Base-by-base conservation (phyloP, 2,329 filamentous ascomycete genomes). In the Ascomycota sp. region DNA sequence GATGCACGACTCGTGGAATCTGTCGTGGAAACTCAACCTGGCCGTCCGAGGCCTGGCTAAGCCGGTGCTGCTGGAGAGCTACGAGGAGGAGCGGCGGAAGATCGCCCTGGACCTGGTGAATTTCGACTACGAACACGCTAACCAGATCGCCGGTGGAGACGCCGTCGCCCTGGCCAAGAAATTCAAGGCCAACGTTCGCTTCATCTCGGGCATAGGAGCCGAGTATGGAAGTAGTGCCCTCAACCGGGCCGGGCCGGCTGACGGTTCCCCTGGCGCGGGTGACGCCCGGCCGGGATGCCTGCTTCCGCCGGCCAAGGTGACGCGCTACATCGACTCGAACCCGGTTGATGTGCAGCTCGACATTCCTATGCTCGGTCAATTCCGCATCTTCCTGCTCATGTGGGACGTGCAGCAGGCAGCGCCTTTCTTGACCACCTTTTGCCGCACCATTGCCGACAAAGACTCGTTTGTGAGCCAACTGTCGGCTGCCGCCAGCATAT, bases 301-400 rank as follows among this genome's bases (percentile, higher is more conserved):
- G 15, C 56, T 78, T 19, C 64, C 71, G 3, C 77, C 77, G 3
- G 72, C 72, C 25, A 76, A 69, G 48, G 75, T 75, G 12, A 77
- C 74, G 1, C 65, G 78, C 20, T 82, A 75, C 44, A 65, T 82
- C 30, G 78, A 85, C 48, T 72, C 76, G 4, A 85, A 83, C 41
- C 77, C 77, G 0, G 69, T 85, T 25, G 73, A 83, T 40, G 56
- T 83, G 20, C 75, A 85, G 45, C 66, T 81, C 5, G 78, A 83
- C 42, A 78, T 83, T 27, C 78, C 78, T 2, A 66, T 81, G 50
- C 56, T 83, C 5, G 73, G 77, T 19, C 78, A 85, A 43, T 85
- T 83, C 55, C 65, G 75, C 29, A 65, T 82, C 27, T 82, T 78
- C 47, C 62, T 83, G 35, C 64, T 85, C 35, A 65, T 70, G 35